phyloP scores from a whole-genome alignment of 1,139 yeast genomes.

The Eremothecium coryli region DNA sequence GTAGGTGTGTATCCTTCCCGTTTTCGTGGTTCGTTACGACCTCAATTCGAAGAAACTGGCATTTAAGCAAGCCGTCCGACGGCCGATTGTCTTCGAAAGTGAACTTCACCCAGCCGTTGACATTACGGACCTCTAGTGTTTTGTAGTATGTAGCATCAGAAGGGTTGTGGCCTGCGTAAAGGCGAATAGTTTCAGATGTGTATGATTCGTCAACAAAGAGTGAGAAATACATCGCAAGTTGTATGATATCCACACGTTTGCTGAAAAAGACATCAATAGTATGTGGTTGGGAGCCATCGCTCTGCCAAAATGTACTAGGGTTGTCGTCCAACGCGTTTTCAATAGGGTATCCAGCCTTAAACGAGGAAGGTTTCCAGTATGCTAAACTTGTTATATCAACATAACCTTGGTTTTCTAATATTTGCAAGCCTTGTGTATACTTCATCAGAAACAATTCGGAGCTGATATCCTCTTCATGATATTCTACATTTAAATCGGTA shows the following conservation, averaged over 20 bases:
- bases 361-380: constrained; percentile 76
- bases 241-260: constrained; percentile 60
- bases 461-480: constrained; percentile 9
- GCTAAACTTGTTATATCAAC: constrained; percentile 75
- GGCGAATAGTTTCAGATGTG: constrained; percentile 67
- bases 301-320: constrained; percentile 81
- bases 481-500: constrained; percentile 5
- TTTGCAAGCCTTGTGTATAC: constrained; percentile 19
- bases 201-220: constrained; percentile 81
- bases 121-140: constrained; percentile 54
- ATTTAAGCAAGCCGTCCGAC: constrained; percentile 50
- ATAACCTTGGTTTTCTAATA: constrained; percentile 17
- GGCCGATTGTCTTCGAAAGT: constrained; percentile 53
- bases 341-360: constrained; percentile 65
- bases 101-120: constrained; percentile 81
- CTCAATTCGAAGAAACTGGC: constrained; percentile 62
- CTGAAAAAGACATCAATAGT: constrained; percentile 70
- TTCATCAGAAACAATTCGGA: constrained; percentile 14
- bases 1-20: constrained; percentile 89
- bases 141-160: constrained; percentile 76
- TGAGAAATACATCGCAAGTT: constrained; percentile 55
- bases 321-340: constrained; percentile 64
- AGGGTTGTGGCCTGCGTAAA: constrained; percentile 77
- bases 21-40: constrained; percentile 82
- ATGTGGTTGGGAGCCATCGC: constrained; percentile 94